Evolutionary conservation across 1,139 yeast species (phyloP).

Genomic region (Hanseniaspora gamundiae): DNA sequence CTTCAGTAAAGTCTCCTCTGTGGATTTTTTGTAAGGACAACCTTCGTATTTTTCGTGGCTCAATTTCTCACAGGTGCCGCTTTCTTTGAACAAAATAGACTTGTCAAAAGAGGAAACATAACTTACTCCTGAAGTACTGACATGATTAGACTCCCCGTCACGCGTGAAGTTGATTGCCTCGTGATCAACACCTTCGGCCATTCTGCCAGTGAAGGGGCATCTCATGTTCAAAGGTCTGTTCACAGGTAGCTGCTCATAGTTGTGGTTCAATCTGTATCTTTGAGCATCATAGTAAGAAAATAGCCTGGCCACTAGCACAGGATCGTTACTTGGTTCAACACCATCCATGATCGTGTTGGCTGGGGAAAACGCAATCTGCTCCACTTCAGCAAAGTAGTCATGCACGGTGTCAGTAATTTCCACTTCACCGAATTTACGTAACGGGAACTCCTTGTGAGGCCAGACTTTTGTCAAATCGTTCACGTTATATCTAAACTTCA

Average conservation of each 20-base stretch:
- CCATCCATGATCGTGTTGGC: constrained; percentile 68
- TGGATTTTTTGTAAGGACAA: constrained; percentile 18
- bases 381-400: constrained; percentile 47
- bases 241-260: constrained; percentile 48
- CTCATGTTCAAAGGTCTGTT: constrained; percentile 43
- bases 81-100: constrained; percentile 11
- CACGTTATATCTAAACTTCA: constrained; percentile 42
- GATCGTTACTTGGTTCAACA: constrained; percentile 77
- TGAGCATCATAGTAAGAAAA: constrained; percentile 84
- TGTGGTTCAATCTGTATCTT: constrained; percentile 40
- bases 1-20: constrained; percentile 18
- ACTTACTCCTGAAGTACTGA: constrained; percentile 26
- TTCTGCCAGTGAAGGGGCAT: constrained; percentile 21
- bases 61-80: constrained; percentile 2
- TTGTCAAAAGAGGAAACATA: constrained; percentile 21
- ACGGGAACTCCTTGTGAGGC: constrained; percentile 47
- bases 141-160: constrained; percentile 26
- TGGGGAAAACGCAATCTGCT: constrained; percentile 54
- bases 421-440: constrained; percentile 45
- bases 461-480: constrained; percentile 60
- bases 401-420: constrained; percentile 44
- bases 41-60: constrained; percentile 22
- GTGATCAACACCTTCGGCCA: constrained; percentile 16
- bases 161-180: constrained; percentile 31
- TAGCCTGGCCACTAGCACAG: constrained; percentile 73